Evolutionary conservation across 2,329 filamentous ascomycete species (phyloP), one percentile per base, ranked within the genome.

Genomic region (Hortaea sp.): DNA sequence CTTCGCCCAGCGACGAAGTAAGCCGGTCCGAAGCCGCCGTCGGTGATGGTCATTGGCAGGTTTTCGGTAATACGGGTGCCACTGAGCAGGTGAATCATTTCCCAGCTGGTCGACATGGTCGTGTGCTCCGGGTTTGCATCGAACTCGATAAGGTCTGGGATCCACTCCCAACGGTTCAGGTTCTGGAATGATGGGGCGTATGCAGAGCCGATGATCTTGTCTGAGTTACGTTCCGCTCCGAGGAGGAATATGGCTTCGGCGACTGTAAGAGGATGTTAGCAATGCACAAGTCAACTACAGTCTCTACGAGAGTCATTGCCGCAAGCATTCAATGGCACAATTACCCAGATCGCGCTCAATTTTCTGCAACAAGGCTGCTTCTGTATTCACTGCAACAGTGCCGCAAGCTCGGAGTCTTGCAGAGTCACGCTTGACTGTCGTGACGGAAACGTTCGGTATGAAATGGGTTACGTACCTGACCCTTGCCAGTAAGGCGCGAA

Each of bases 241-340:
- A 84, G 70, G 11, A 84, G 67, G 46, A 75, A 80, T n/a, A 85
- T 70, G 27, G 78, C 80, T 59, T 85, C 81, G 10, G 74, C 74
- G 2, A 85, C 76, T 6, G 75, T 69, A 4, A 20, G 4, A 28
- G 78, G 79, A 42, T 77, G 75, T 78, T 59, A 62, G 53, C 20
- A 20, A 4, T 2, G 20, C 20, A 20, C 20, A 20, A 20, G 20
- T 20, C 2, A 4, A 20, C 20, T 20, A 20, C 20, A 20, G 4
- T 20, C 20, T 20, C 4, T 20, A 4, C 20, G 20, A 20, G 20
- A 20, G 20, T 20, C 20, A 20, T 20, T 20, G 2, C 20, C 20
- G 20, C 20, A 20, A 20, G n/a, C n/a, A n/a, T n/a, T n/a, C n/a
- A n/a, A n/a, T n/a, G n/a, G n/a, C n/a, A n/a, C n/a, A n/a, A n/a